These are phyloP conservation scores for Thalassiosira hispida DNA, from an alignment of 352 stramenopile species.

Conservation along the genomic window DNA sequence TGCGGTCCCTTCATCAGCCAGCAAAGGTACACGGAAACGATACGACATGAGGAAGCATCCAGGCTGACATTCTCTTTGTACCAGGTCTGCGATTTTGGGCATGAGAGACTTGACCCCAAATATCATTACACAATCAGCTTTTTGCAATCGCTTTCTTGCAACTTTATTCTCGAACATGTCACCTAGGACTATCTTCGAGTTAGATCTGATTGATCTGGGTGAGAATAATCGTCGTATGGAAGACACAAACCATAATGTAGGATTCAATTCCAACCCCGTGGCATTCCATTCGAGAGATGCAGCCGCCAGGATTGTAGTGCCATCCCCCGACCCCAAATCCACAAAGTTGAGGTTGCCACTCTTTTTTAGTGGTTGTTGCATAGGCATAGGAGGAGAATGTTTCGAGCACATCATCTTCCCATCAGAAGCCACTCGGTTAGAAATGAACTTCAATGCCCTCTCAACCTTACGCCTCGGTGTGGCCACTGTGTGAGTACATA, in stretches of 20 bases:
- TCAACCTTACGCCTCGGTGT: conserved; percentile 69
- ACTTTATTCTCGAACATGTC: conserved; percentile 68
- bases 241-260: conserved; percentile 69
- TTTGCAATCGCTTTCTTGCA: conserved; percentile 25
- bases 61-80: conserved; percentile 58
- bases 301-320: conserved; percentile 68
- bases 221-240: conserved; percentile 60
- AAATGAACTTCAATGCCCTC: conserved; percentile 60
- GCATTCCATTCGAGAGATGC: conserved; percentile 55
- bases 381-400: background rate
- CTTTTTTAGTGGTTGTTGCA: background rate
- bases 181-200: conserved; percentile 53
- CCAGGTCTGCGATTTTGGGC: conserved; percentile 62
- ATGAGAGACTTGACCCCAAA: conserved; percentile 78
- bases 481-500: too few species aligned
- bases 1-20: background rate
- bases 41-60: conserved; percentile 74
- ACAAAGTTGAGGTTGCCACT: conserved; percentile 47
- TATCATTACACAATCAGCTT: conserved; percentile 75
- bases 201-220: conserved; percentile 29
- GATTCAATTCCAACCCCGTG: conserved; percentile 77
- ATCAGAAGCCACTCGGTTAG: background rate
- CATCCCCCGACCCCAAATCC: conserved; percentile 76
- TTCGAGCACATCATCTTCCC: background rate
- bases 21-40: conserved; percentile 71